phyloP scores from a whole-genome alignment of 2,329 filamentous ascomycete species.

The Cercospora beticola region DNA sequence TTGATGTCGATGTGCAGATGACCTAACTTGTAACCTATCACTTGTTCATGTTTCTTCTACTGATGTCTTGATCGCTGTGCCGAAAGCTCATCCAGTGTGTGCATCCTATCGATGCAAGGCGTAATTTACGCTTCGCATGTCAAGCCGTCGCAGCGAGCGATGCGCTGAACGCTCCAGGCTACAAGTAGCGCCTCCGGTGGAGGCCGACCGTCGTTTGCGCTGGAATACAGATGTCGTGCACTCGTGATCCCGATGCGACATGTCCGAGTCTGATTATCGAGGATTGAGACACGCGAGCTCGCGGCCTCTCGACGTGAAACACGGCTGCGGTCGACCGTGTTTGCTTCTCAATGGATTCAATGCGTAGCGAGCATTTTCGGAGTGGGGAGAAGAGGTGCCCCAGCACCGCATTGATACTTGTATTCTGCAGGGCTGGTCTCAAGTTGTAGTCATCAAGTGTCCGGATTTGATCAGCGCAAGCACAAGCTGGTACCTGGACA shows the following conservation, averaged over 20 bases:
- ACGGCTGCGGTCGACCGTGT: not conserved
- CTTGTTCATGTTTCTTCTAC: not conserved
- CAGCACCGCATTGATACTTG: not conserved
- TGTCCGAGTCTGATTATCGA: not conserved
- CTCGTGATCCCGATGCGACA: not conserved
- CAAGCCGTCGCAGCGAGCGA: not conserved
- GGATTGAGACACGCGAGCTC: not conserved
- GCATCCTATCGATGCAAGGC: not conserved
- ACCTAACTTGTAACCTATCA: not conserved
- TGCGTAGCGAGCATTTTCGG: not conserved
- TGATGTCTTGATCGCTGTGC: not conserved
- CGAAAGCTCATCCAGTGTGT: not conserved
- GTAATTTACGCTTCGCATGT: not conserved
- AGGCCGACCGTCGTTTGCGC: not conserved
- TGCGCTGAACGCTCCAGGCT: not conserved
- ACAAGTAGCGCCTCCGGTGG: not conserved
- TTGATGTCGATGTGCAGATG: not conserved
- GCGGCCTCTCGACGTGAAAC: not conserved
- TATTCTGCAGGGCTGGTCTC: not conserved
- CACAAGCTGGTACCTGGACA: not conserved
- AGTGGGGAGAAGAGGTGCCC: not conserved
- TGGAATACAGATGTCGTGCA: not conserved
- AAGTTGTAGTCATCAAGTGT: not conserved
- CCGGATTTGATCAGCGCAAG: not conserved
- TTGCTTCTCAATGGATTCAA: not conserved